phyloP scores from a whole-genome alignment of 371 early-diverging fungal species.

The Smittium culicis region DNA sequence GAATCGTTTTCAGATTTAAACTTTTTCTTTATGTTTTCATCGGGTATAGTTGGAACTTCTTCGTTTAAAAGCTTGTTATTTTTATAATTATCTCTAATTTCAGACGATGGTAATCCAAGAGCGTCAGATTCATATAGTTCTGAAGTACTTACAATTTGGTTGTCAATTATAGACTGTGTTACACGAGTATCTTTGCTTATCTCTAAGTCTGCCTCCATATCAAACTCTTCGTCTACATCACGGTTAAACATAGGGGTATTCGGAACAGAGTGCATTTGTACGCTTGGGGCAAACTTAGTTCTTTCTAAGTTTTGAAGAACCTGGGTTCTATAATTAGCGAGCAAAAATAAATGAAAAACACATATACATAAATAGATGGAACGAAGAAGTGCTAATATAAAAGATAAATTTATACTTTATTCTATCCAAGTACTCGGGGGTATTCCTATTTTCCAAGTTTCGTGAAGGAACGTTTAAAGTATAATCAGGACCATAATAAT shows the following conservation, averaged over 20 bases:
- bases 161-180: conserved; percentile 25
- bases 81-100: not conserved
- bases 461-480: conserved; percentile 81
- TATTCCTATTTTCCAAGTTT: conserved; percentile 93
- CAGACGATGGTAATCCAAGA: conserved; percentile 14
- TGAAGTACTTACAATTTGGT: conserved; percentile 24
- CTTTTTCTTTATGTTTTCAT: too few relatives aligned
- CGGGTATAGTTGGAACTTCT: too few relatives aligned
- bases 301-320: conserved; percentile 30
- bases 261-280: conserved; percentile 34
- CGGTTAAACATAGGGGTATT: conserved; percentile 12
- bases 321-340: conserved; percentile 15
- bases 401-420: conserved; percentile 24
- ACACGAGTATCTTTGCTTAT: conserved; percentile 23
- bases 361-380: not conserved
- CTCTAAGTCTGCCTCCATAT: conserved; percentile 24
- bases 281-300: conserved; percentile 32
- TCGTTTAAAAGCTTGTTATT: not conserved
- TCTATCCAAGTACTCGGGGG: conserved; percentile 77
- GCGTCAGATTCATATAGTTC: conserved; percentile 33
- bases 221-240: conserved; percentile 23
- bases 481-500: conserved; percentile 92
- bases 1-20: too few relatives aligned
- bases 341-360: not conserved
- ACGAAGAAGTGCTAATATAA: not conserved